Base-by-base conservation (phyloP, 441 rosid species). In the Breynia disticha region DNA sequence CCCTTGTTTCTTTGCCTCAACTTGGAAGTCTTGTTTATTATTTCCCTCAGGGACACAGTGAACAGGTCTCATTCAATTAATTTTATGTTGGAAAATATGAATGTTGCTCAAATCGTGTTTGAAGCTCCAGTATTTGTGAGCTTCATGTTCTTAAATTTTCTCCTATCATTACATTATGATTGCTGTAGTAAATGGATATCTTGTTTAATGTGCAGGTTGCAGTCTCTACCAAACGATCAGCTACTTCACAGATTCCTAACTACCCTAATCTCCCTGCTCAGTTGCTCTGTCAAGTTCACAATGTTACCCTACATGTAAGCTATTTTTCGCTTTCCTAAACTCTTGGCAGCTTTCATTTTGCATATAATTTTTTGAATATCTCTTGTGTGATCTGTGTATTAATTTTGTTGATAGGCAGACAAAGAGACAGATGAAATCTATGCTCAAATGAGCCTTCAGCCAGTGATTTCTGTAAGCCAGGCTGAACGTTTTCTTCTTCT, bases 1-100 rank as follows among this genome's bases (percentile, higher is more conserved):
- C 98, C 19, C 83, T 91, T 62, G 98, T 86, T 64, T 80, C 72
- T 55, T 69, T 91, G 66, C 98, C 98, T 76, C 98, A 79, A 68
- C 78, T 88, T 42, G 98, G 98, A 24, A 82, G 87, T 66, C 87
- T 91, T 35, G 95, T 82, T 58, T 84, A 84, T 65, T 91, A 88
- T 66, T 88, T 91, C 65, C 91, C 98, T 65, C 98, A 91, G 71
- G 98, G 98, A 46, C 98, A 88, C 54, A 88, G 95, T 16, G 97
- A 91, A 67, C 98, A 91, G 98, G 98, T 90, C 63, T 47, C 0
- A 22, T 1, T 46, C 44, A 8, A n/a, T n/a, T n/a, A n/a, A n/a
- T n/a, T n/a, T n/a, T n/a, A n/a, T n/a, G n/a, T n/a, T n/a, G n/a
- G n/a, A n/a, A n/a, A n/a, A n/a, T n/a, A n/a, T 24, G 32, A 2